Evolutionary conservation across 805 yeast species (phyloP), one percentile per base, ranked within the genome.

Genomic region (Spathaspora sp.): DNA sequence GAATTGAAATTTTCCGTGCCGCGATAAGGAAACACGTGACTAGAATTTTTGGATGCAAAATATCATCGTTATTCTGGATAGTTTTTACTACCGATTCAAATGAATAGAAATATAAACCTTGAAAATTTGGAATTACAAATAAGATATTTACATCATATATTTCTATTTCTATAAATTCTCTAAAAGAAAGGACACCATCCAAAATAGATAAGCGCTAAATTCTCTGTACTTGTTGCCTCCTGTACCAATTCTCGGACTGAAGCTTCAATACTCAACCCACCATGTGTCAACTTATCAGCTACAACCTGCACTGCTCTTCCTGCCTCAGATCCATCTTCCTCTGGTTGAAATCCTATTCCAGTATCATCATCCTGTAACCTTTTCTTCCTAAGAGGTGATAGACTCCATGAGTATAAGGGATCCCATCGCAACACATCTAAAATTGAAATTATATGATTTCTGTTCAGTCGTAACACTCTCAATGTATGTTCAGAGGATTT

Each of bases 341-440:
- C 67, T 2, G 63, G 61, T 38, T 55, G 45, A 53, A 23, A 49
- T 44, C 20, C 55, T 49, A 18, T 49, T 2, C 52, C 57, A 11
- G 57, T 64, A 19, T 61, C 66, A 5, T 65, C 72, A 29, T 72
- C 79, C 58, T 83, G 87, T 16, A 85, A 64, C 55, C 75, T 79
- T 55, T 77, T 77, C 60, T 76, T 79, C 50, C 86, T 66, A 16
- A 89, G 67, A 1, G 96, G 96, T 0, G 97, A 88, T 46, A 91
- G 73, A 0, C 88, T 82, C 98, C 99, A 94, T 1, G 89, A 80
- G 61, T 93, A 92, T 50, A 94, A 75, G 0, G 99, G 97, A 74
- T 94, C 99, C 79, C 94, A 90, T 59, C 86, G 77, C 55, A 94
- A 69, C 4, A 93, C 96, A 60, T 92, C 93, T 50, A 94, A 69